A percentile compares a stretch with the other conserved stretches of the same genome.
phyloP scores from a whole-genome alignment of 305 asterid genomes.

The Solanum chacoense region DNA sequence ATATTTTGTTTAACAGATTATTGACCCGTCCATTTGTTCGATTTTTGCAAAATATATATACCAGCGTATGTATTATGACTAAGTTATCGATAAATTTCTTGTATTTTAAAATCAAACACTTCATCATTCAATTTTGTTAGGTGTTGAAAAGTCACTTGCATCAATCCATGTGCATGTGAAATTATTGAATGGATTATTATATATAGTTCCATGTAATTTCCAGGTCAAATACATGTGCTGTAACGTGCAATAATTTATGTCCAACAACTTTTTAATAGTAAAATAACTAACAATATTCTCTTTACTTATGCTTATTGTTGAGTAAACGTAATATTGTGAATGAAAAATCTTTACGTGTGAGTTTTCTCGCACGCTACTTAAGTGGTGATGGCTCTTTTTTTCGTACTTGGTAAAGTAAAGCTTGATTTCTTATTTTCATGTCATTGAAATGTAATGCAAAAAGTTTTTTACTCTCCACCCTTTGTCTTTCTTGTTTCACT shows the following conservation, averaged over 20 bases:
- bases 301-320: background rate
- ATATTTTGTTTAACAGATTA: background rate
- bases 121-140: background rate
- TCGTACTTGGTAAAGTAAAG: background rate
- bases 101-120: background rate
- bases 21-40: background rate
- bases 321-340: background rate
- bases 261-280: background rate
- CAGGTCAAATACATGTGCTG: background rate
- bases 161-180: background rate
- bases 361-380: background rate
- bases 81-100: background rate
- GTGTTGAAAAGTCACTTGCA: background rate
- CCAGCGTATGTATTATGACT: background rate
- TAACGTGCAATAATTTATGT: background rate
- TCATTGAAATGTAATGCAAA: background rate
- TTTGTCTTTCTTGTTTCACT: background rate
- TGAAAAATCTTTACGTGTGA: background rate
- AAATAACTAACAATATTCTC: background rate
- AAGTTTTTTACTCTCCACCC: background rate
- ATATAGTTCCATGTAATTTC: background rate
- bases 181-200: background rate
- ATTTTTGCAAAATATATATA: background rate
- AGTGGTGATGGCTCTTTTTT: background rate
- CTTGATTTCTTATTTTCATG: background rate